Conservation (phyloP, 495 filamentous ascomycete genomes). For the Talaromyces proteolyticus region DNA sequence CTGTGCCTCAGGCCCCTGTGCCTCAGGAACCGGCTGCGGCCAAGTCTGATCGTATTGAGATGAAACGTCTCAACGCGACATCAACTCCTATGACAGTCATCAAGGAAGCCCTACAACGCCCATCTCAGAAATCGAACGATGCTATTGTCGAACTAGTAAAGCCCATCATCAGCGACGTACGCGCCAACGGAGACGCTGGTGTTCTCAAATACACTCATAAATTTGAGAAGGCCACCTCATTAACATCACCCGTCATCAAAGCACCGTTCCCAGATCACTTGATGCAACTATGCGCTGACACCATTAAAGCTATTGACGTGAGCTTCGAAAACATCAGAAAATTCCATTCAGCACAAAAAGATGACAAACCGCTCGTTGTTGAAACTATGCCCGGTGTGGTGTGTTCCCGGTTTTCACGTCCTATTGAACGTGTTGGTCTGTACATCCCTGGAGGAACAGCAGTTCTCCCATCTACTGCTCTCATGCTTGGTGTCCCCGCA, state of each 20-base stretch:
- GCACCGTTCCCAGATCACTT: constrained; percentile 80
- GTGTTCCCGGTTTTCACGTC: constrained; percentile 87
- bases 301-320: constrained; percentile 82
- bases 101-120: constrained; percentile 67
- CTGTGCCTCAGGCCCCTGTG: constrained; percentile 36
- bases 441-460: constrained; percentile 96
- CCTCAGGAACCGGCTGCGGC: constrained; percentile 33
- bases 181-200: constrained; percentile 73
- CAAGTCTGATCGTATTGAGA: constrained; percentile 63
- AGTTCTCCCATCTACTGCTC: constrained; percentile 88
- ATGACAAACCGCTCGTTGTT: constrained; percentile 70
- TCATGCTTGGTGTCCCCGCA: constrained; percentile 96
- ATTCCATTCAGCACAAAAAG: constrained; percentile 86
- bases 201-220: constrained; percentile 91
- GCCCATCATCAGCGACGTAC: constrained; percentile 85
- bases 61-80: constrained; percentile 70
- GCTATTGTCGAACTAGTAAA: constrained; percentile 82
- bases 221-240: constrained; percentile 89
- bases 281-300: constrained; percentile 79
- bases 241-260: constrained; percentile 80
- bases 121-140: constrained; percentile 88
- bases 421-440: constrained; percentile 89
- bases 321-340: constrained; percentile 90
- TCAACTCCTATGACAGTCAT: constrained; percentile 56
- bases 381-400: constrained; percentile 97